Base-by-base conservation (phyloP, 164 flowering plant genomes). In the Santalum album region DNA sequence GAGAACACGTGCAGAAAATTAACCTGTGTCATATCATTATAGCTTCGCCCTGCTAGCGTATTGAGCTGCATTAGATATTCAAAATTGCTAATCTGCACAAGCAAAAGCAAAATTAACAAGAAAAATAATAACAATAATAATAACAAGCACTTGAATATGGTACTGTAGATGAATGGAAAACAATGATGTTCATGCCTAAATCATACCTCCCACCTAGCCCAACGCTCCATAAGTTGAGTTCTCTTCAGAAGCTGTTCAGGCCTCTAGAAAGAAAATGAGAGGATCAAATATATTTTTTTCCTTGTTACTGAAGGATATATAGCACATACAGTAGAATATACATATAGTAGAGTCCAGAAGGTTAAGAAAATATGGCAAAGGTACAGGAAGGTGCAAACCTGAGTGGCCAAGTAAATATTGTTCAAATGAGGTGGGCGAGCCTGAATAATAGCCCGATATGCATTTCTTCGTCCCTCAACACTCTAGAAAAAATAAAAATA, bases 161-260 rank as follows among this genome's bases (percentile, higher is more conserved):
- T n/a, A n/a, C n/a, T n/a, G n/a, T n/a, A n/a, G n/a, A n/a, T n/a
- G n/a, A n/a, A n/a, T n/a, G n/a, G n/a, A n/a, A n/a, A n/a, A n/a
- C n/a, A 29, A 3, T 29, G 34, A 29, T 29, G 34, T 29, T 29
- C 34, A n/a, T n/a, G n/a, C n/a, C 12, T 32, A 32, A 32, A 32
- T 6, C 53, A 9, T 80, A 94, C 99, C 99, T 94, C 99, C 92
- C 97, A 82, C 68, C 96, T 76, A 53, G 90, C 86, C 99, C 99
- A 94, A 32, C 97, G 99, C 68, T 94, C 97, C 97, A 87, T 94
- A 27, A 94, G 92, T 66, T 94, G 97, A 68, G 92, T 90, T 69
- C 97, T 80, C 62, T 85, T 84, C 35, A 94, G 69, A 64, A 94
- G 95, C 69, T 82, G 96, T 47, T 94, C 99, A 50, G 99, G 99